These are phyloP conservation scores for Vitis labrusca DNA, from an alignment of 164 flowering plant species.

Conservation along the genomic window DNA sequence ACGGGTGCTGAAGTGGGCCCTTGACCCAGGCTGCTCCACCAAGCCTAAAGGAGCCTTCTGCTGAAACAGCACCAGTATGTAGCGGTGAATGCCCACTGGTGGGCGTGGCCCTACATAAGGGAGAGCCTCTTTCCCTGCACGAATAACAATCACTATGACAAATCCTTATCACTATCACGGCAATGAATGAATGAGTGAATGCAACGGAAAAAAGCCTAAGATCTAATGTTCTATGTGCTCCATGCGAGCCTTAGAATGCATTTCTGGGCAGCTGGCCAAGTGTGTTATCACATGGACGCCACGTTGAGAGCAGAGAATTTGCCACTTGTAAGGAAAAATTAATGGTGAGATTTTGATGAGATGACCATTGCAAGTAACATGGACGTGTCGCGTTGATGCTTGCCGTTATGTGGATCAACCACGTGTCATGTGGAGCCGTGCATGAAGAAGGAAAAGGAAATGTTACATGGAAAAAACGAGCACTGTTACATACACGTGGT, in stretches of 20 bases:
- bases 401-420: not conserved
- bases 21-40: slow-evolving; percentile 27
- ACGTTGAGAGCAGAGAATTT: not conserved
- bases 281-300: not conserved
- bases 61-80: slow-evolving; percentile 55
- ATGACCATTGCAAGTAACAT: not conserved
- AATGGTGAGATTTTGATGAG: no score
- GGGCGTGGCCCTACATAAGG: slow-evolving; percentile 61
- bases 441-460: not conserved
- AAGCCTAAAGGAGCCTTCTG: slow-evolving; percentile 34
- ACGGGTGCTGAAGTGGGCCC: slow-evolving; percentile 57
- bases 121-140: slow-evolving; percentile 61
- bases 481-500: not conserved
- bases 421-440: not conserved
- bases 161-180: no score
- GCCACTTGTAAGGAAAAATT: not conserved
- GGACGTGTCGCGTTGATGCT: not conserved
- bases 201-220: no score
- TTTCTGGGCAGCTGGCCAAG: not conserved
- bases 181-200: no score
- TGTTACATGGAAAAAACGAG: not conserved
- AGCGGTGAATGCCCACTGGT: slow-evolving; percentile 77
- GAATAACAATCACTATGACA: not conserved
- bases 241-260: no score
- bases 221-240: no score